Evolutionary conservation across 78 protist species (phyloP), one percentile per base, ranked within the genome.

Genomic region (Emiliania huxleyi): DNA sequence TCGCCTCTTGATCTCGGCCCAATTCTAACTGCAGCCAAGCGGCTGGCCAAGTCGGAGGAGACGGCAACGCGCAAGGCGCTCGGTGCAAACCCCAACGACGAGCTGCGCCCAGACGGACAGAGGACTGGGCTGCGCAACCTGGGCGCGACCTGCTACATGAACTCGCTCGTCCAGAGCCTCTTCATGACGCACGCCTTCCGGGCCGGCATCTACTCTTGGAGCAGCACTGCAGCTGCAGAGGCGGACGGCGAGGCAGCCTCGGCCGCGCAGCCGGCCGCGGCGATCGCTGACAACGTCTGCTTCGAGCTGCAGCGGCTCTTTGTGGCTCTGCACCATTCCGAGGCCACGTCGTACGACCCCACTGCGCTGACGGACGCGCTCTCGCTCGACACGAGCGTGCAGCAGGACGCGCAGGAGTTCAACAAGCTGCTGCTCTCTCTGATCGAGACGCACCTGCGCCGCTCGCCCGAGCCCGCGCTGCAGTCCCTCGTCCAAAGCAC

Each of bases 61-160:
- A n/a, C 33, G 29, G 71, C n/a, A n/a, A n/a, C n/a, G n/a, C n/a
- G n/a, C n/a, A n/a, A n/a, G n/a, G n/a, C n/a, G n/a, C 40, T 69
- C 29, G 79, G 71, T 3, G 29, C 71, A 4, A 18, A 69, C 40
- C 79, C 79, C 1, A n/a, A 18, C 11, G 40, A n/a, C 79, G 3
- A 69, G 40, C 19, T 69, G 2, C 40, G 35, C 18, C 15, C 5
- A 12, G 79, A 69, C 15, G 79, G 40, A 12, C 18, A 15, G 40
- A 91, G 49, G 96, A 69, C 94, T 15, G 98, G 98, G 45, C 93
- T 97, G 52, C 56, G 89, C 56, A 97, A 97, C 69, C 93, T 96
- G 11, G 98, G 98, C 42, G 96, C 97, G 18, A 97, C 97, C 15
- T 97, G 98, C 95, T 97, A 97, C 91, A 97, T 97, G 95, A 97